phyloP scores from a whole-genome alignment of 371 early-diverging fungal genomes.

The Amoeboradix gromovi region DNA sequence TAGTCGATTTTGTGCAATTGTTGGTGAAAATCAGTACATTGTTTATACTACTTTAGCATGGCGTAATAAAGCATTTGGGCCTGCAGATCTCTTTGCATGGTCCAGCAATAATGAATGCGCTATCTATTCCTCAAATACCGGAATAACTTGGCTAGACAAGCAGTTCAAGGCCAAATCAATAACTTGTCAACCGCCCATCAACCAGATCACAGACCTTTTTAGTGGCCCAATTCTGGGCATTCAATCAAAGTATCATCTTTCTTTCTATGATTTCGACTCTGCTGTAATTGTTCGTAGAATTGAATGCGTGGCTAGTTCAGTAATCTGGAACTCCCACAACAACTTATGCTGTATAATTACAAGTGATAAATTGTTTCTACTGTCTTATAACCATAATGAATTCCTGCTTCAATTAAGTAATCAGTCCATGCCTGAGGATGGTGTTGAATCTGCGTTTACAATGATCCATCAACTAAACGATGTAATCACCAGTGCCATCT shows the following conservation, averaged over 20 bases:
- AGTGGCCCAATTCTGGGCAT: conserved; percentile 77
- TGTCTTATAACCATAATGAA: conserved; percentile 49
- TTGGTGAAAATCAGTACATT: conserved; percentile 94
- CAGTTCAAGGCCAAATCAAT: conserved; percentile 55
- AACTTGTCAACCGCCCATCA: conserved; percentile 29
- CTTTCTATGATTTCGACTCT: conserved; percentile 88
- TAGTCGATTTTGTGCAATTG: conserved; percentile 82
- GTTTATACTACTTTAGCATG: conserved; percentile 94
- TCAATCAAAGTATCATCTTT: conserved; percentile 32
- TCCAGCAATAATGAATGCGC: conserved; percentile 52
- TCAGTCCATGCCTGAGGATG: conserved; percentile 45
- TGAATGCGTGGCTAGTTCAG: conserved; percentile 48
- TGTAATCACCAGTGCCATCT: conserved; percentile 59
- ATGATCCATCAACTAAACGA: conserved; percentile 71
- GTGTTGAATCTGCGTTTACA: conserved; percentile 79
- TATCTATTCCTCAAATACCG: not conserved
- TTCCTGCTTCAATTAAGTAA: conserved; percentile 29
- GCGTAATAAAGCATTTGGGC: conserved; percentile 93
- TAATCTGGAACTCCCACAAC: conserved; percentile 71
- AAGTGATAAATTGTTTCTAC: conserved; percentile 65
- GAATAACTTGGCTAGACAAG: conserved; percentile 49
- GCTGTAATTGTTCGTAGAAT: conserved; percentile 66
- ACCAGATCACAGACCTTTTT: conserved; percentile 65
- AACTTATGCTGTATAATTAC: conserved; percentile 68
- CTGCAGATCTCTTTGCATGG: conserved; percentile 84